Evolutionary conservation across 352 stramenopile genomes (phyloP), one percentile per base, ranked within the genome.

Genomic region (Peronospora destructor): DNA sequence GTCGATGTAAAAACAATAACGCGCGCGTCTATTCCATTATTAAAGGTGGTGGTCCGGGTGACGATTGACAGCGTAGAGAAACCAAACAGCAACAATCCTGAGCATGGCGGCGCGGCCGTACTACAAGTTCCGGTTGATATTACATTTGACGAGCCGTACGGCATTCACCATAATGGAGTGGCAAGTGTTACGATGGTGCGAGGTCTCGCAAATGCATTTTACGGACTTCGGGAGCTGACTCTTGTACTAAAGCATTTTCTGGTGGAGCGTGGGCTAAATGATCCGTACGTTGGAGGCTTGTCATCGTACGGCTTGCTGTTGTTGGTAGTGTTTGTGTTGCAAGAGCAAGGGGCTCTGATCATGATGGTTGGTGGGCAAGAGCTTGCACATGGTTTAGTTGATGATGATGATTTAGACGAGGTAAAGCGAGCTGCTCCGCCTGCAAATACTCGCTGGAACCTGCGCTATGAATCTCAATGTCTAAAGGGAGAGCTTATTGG

Each of bases 161-260:
- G 69, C 2, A 56, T 65, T 26, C 57, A 65, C 6, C 82, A 92
- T 50, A 87, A 89, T 17, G 79, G 82, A 0, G 65, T 92, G 12
- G 82, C 82, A 12, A 92, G 79, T 49, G 82, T 77, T 5, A 70
- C 73, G 6, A 52, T 96, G 6, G 65, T 94, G 5, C 65, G 76
- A 42, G 71, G 68, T 10, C 61, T 96, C 19, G 66, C 67, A 6
- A 57, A 59, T 5, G 68, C 77, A 13, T 89, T 95, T 13, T 87
- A 87, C 35, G 84, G 83, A 0, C 51, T 97, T 17, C 67, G 76
- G 0, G 84, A 94, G 42, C 46, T 97, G 12, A 85, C 81, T 0
- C 65, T 96, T 19, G 83, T 96, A 7, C 60, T 97, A 16, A 97
- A 97, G 61, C 73, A 92, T 44, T 94, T 96, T 45, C 56, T 97